Base-by-base conservation (phyloP, 1,284 basidiomycete species). In the Fomitopsis palustris region DNA sequence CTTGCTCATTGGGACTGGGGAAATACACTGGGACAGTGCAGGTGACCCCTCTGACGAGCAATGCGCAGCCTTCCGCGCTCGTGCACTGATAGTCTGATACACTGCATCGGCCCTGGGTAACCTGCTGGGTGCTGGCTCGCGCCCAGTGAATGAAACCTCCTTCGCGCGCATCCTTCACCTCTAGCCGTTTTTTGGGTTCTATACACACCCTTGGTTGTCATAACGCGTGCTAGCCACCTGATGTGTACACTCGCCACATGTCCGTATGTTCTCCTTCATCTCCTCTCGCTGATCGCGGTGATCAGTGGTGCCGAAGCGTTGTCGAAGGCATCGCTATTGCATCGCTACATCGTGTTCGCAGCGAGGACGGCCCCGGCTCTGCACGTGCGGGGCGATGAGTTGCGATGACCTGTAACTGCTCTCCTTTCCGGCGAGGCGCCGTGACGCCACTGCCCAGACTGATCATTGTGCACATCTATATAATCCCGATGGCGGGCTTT, bases 331-430 rank as follows among this genome's bases (percentile, higher is more conserved):
- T 51, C 47, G 47, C 19, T 52, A 52, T 31, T 33, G 29, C 47
- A 51, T 51, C 47, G 47, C 19, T 52, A 52, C 49, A 52, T 52
- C 49, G 33, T 52, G 49, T 52, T 37, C 49, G 49, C 49, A 52
- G 49, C 49, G 25, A 52, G 49, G 49, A 23, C 33, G 31, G 23
- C 49, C 29, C 19, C 29, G 33, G 31, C n/a, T 33, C 31, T 52
- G 49, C 49, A 52, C 49, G 49, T 52, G 49, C 31, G 31, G 33
- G 31, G 49, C 49, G 29, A 37, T 52, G 49, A 52, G 29, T 31
- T 37, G 29, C 25, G 49, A 27, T 47, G 45, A 37, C 35, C 35
- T 37, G 35, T 37, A 37, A 4, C 35, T 37, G 10, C 27, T 43
- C 4, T 43, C 19, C n/a, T 43, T 43, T 43, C n/a, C 17, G n/a